These are phyloP conservation scores for Lasiodiplodia citricola DNA, from an alignment of 2,329 filamentous ascomycete species.

Conservation along the genomic window DNA sequence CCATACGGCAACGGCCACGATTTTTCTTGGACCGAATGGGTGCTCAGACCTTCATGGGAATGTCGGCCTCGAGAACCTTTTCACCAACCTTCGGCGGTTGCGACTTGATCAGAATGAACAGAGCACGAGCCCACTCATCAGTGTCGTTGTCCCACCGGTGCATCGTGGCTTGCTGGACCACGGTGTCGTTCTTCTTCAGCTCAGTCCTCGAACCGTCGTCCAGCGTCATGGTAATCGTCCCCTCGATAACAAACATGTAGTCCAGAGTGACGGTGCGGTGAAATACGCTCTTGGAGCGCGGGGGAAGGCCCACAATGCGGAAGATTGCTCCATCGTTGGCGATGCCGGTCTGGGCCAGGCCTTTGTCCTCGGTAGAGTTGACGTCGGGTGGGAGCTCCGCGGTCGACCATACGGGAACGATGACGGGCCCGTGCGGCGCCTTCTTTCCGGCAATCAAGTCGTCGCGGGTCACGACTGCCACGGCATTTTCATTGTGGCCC, in stretches of 20 bases:
- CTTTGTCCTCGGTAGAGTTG: background rate
- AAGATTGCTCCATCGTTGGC: slow-evolving; percentile 2
- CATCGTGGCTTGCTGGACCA: slow-evolving; percentile 10
- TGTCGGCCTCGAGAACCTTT: slow-evolving; percentile 9
- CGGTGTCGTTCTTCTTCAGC: slow-evolving; percentile 12
- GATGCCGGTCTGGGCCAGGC: background rate
- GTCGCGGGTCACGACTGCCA: background rate
- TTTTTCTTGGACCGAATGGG: background rate
- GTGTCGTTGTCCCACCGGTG: slow-evolving; percentile 20
- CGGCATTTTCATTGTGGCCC: background rate
- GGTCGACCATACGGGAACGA: background rate
- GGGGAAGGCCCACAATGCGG: background rate
- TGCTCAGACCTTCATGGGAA: slow-evolving; percentile 6
- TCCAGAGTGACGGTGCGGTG: slow-evolving; percentile 1
- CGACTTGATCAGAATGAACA: slow-evolving; percentile 14
- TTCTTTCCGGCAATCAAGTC: slow-evolving; percentile 2
- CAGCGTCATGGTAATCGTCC: slow-evolving; percentile 9
- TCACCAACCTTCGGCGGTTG: slow-evolving; percentile 6
- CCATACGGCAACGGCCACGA: background rate
- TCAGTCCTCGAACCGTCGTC: slow-evolving; percentile 7
- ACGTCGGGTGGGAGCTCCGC: slow-evolving; percentile 17
- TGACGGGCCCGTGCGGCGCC: background rate
- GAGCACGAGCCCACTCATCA: background rate
- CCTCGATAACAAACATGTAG: slow-evolving; percentile 15
- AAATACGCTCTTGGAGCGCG: slow-evolving; percentile 7